A percentile compares a stretch with the other conserved stretches of the same genome.
Evolutionary conservation across 163 green algal genomes (phyloP).

Genomic region (Scenedesmus sp.): DNA sequence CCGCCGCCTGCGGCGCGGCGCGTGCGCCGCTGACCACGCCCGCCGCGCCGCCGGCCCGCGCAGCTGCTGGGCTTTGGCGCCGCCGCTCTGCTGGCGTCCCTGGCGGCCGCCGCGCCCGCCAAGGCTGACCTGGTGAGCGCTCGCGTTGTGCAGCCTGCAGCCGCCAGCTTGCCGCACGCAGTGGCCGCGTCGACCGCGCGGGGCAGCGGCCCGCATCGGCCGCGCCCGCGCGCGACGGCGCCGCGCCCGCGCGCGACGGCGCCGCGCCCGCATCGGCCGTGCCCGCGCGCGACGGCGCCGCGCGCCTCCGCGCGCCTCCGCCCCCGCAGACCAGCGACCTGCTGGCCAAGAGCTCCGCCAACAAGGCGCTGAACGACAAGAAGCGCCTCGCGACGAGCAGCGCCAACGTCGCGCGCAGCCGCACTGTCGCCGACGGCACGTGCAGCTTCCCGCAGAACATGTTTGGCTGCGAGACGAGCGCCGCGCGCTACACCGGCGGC

Average conservation of each 20-base stretch:
- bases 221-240: no score
- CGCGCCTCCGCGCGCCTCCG: no score
- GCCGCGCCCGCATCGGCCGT: no score
- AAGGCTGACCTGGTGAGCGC: constrained; percentile 41
- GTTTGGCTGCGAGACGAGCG: constrained; percentile 57
- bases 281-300: no score
- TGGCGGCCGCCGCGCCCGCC: constrained; percentile 27
- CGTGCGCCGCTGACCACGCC: no score
- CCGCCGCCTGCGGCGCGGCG: no score
- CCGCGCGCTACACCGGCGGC: constrained; percentile 47
- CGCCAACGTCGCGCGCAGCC: constrained; percentile 42
- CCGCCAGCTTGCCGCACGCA: no score
- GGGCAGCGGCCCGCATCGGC: no score
- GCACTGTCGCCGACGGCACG: constrained; percentile 61
- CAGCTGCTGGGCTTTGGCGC: constrained; percentile 42
- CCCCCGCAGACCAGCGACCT: no score
- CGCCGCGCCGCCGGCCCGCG: not conserved
- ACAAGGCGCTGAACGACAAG: constrained; percentile 68
- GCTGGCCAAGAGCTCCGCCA: constrained; percentile 52
- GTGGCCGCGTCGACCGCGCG: no score
- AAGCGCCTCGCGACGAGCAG: constrained; percentile 62
- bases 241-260: no score
- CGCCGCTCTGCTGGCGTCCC: not conserved
- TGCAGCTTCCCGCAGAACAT: constrained; percentile 67
- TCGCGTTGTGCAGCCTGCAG: no score